Evolutionary conservation across 768 basidiomycete species (phyloP), one percentile per base, ranked within the genome.

Genomic region (Collybiopsis luxurians): DNA sequence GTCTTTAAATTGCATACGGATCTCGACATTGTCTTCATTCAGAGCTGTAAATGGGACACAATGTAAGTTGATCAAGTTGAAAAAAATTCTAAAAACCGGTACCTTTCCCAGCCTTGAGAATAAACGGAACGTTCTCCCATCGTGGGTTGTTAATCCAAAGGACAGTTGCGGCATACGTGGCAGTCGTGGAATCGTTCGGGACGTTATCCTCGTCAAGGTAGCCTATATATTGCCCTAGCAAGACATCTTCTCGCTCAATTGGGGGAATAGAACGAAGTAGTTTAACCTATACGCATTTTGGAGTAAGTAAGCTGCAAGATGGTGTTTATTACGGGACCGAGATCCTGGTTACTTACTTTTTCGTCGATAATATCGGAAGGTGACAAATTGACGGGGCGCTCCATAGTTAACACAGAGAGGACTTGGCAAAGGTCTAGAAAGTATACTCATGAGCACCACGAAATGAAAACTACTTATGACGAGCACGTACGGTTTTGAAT

Each of bases 91-190:
- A n/a, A n/a, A n/a, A n/a, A n/a, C n/a, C n/a, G n/a, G n/a, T n/a
- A 90, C 94, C 95, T 82, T 99, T 99, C 53, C 96, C 96, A 21
- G 96, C 96, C 75, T 95, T 98, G 63, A 99, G 79, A 66, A 98
- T 93, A 77, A 98, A 99, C 0, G 96, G 96, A 7, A 99, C 96
- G 56, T 96, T 96, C 69, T 98, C 95, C 96, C 96, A 99, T 59
- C 96, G 79, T 1, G 92, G 93, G 70, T 93, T 97, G 75, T 97
- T 81, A 71, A 99, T 92, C 85, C 85, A 90, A 23, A 98, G 79
- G 13, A 89, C 89, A 48, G 86, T 86, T 4, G 93, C 92, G 45
- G 96, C 95, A 66, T 86, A 99, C 4, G 96, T 99, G 6, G 96
- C 96, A 75, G 94, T 97, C 43, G 84, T 81, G 21, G 95, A 98